phyloP scores from a whole-genome alignment of 2,329 filamentous ascomycete genomes.

The Xylaria polymorpha region DNA sequence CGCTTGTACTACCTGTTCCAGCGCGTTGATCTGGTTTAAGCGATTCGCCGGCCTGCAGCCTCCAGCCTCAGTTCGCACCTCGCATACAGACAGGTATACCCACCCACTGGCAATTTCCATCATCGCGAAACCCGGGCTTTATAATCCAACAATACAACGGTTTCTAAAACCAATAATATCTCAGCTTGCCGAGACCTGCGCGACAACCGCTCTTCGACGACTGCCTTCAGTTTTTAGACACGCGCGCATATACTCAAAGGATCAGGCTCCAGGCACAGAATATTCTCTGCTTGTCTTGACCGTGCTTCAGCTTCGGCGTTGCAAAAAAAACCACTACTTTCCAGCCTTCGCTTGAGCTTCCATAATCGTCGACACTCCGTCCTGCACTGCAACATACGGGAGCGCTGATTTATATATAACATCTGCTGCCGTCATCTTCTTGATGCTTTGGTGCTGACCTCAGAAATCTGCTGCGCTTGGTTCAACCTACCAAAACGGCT shows the following conservation, averaged over 20 bases:
- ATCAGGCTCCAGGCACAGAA: conserved; percentile 32
- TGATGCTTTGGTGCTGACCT: conserved; percentile 51
- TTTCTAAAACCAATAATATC: conserved; percentile 48
- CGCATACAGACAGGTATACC: conserved; percentile 41
- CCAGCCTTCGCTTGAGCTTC: conserved; percentile 45
- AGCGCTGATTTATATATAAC: conserved; percentile 46
- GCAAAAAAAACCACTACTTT: conserved; percentile 30
- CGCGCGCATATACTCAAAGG: conserved; percentile 22
- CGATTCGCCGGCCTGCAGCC: conserved; percentile 46
- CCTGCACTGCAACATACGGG: conserved; percentile 40
- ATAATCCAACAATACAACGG: conserved; percentile 49
- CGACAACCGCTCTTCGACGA: conserved; percentile 42
- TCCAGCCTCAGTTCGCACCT: conserved; percentile 41
- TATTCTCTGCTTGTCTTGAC: conserved; percentile 49
- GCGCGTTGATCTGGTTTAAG: conserved; percentile 46
- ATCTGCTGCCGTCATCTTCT: conserved; percentile 46
- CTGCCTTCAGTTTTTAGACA: conserved; percentile 34
- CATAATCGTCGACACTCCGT: conserved; percentile 31
- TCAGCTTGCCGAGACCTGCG: conserved; percentile 49
- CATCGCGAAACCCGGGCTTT: conserved; percentile 43
- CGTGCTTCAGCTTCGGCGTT: conserved; percentile 37
- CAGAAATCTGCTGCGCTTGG: conserved; percentile 49
- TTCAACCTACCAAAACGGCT: conserved; percentile 37
- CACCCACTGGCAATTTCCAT: conserved; percentile 37
- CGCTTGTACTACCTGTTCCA: conserved; percentile 48